These are phyloP conservation scores for Boletus subcaerulescens DNA, from an alignment of 768 basidiomycete species.

Conservation along the genomic window DNA sequence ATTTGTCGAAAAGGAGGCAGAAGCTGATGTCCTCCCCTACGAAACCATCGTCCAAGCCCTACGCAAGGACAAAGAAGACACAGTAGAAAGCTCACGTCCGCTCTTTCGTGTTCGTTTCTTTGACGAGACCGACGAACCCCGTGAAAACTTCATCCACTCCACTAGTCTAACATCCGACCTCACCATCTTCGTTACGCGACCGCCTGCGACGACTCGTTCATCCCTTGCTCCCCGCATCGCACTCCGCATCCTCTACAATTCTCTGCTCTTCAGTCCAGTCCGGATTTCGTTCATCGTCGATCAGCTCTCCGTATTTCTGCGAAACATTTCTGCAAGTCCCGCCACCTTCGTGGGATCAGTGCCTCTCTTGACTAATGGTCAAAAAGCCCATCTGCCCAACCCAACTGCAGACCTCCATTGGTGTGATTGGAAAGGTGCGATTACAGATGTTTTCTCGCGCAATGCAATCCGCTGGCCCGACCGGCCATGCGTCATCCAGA, in stretches of 20 bases:
- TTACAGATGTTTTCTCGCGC: conserved; percentile 88
- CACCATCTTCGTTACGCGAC: conserved; percentile 82
- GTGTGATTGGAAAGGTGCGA: conserved; percentile 97
- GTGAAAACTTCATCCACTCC: conserved; percentile 69
- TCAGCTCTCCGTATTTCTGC: conserved; percentile 78
- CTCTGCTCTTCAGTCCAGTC: conserved; percentile 79
- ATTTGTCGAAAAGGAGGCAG: conserved; percentile 78
- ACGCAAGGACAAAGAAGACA: conserved; percentile 61
- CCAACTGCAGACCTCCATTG: conserved; percentile 89
- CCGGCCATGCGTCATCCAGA: conserved; percentile 87
- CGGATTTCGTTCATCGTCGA: conserved; percentile 80
- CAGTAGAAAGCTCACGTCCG: conserved; percentile 47
- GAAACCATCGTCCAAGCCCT: conserved; percentile 70
- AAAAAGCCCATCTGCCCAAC: conserved; percentile 71
- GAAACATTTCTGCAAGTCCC: conserved; percentile 66
- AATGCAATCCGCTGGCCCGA: conserved; percentile 83
- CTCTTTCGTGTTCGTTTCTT: conserved; percentile 97
- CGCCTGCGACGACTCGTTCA: conserved; percentile 62
- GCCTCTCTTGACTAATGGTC: conserved; percentile 70
- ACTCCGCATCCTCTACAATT: conserved; percentile 89
- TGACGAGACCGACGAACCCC: conserved; percentile 79
- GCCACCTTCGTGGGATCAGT: conserved; percentile 72
- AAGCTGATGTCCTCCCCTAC: conserved; percentile 77
- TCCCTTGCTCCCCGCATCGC: conserved; percentile 73
- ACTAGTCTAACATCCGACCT: conserved; percentile 90